Conservation (phyloP, 2,329 filamentous ascomycete species). For the Nemania abortiva region DNA sequence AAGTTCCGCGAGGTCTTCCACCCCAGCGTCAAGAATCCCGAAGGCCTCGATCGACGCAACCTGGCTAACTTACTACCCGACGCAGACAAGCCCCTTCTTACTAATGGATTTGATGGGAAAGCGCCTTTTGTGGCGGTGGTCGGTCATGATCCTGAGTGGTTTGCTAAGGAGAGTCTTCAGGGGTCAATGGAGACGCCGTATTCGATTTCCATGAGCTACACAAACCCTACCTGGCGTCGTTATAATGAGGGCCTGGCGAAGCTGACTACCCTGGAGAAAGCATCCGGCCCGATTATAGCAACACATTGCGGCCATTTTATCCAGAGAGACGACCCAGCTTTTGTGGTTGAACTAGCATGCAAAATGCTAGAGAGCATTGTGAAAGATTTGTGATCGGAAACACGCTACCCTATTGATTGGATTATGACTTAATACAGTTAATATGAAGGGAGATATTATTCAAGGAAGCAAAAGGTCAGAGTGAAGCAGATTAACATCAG, state of each 20-base stretch:
- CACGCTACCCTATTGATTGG: background rate
- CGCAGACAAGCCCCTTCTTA: slow-evolving; percentile 57
- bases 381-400: slow-evolving; percentile 14
- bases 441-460: background rate
- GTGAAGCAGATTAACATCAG: background rate
- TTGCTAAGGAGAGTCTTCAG: slow-evolving; percentile 60
- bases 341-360: slow-evolving; percentile 53
- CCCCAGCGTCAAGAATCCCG: slow-evolving; percentile 62
- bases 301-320: slow-evolving; percentile 66
- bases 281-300: slow-evolving; percentile 61
- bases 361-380: slow-evolving; percentile 37
- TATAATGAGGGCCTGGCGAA: slow-evolving; percentile 65
- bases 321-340: slow-evolving; percentile 63
- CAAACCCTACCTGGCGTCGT: slow-evolving; percentile 64
- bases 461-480: background rate
- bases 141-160: slow-evolving; percentile 65
- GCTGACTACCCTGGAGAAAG: slow-evolving; percentile 56
- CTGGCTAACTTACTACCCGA: slow-evolving; percentile 58
- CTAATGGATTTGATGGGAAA: slow-evolving; percentile 50
- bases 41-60: slow-evolving; percentile 62
- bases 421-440: background rate
- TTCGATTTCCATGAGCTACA: slow-evolving; percentile 60
- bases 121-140: slow-evolving; percentile 62
- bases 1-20: slow-evolving; percentile 59
- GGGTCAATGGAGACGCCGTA: slow-evolving; percentile 50